phyloP scores from a whole-genome alignment of 306 rosid genomes.

The Dalbergia oliveri region DNA sequence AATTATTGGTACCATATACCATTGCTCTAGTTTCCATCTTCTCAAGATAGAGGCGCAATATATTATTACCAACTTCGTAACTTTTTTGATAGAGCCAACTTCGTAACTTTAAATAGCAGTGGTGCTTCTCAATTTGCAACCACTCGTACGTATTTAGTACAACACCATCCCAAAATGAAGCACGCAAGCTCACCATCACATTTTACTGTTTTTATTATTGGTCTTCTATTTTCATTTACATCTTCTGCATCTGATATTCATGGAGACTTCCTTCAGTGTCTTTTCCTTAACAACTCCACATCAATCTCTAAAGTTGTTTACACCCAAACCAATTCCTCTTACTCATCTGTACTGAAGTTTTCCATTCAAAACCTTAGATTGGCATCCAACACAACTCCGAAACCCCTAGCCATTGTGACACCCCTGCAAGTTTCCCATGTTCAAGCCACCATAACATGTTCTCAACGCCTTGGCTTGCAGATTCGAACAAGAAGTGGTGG shows the following conservation, averaged over 20 bases:
- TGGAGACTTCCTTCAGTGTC: constrained; percentile 38
- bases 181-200: not conserved
- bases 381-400: constrained; percentile 41
- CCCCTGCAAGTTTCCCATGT: constrained; percentile 55
- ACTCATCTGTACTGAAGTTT: constrained; percentile 49
- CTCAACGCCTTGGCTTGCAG: constrained; percentile 57
- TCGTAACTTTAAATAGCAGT: too few species aligned
- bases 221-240: constrained; percentile 46
- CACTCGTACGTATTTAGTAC: too few species aligned
- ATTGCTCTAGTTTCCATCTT: too few species aligned
- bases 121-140: not conserved
- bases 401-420: constrained; percentile 44
- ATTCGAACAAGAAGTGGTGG: constrained; percentile 73
- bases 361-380: constrained; percentile 56
- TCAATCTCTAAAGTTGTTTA: constrained; percentile 56
- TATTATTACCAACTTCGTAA: too few species aligned
- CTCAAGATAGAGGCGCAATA: too few species aligned
- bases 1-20: too few species aligned
- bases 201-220: constrained; percentile 25
- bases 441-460: constrained; percentile 62
- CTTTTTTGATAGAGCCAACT: too few species aligned
- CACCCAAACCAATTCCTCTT: constrained; percentile 63
- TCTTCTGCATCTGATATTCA: constrained; percentile 37
- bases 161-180: constrained; percentile 14
- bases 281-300: constrained; percentile 19